phyloP scores from a whole-genome alignment of 2,329 filamentous ascomycete genomes.

The Paecilomyces dactylethromorphus region DNA sequence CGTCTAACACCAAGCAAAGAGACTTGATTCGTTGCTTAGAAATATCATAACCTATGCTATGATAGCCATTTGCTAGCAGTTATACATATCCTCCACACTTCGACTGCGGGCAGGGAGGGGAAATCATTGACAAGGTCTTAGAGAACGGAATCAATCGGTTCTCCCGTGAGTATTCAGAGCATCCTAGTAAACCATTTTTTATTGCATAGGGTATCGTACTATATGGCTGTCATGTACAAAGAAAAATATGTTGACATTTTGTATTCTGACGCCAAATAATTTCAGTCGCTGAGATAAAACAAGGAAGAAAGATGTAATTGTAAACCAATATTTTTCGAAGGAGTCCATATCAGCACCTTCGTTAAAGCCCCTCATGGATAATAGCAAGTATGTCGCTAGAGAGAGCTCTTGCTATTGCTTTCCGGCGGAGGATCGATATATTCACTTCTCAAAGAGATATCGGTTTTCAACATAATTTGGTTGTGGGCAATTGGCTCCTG shows the following conservation, averaged over 20 bases:
- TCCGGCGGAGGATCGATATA: background rate
- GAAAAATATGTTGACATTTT: background rate
- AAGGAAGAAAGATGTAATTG: too few relatives aligned
- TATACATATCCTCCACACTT: background rate
- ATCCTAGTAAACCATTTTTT: background rate
- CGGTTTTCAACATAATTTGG: slow-evolving; percentile 10
- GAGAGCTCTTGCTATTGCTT: background rate
- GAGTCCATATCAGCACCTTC: too few relatives aligned
- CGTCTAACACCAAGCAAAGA: background rate
- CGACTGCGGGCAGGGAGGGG: background rate
- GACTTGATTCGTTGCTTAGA: background rate
- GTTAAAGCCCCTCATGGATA: background rate
- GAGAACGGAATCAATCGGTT: background rate
- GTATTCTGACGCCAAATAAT: background rate
- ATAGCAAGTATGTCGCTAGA: background rate
- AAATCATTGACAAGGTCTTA: background rate
- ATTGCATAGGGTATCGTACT: background rate
- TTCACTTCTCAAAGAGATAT: slow-evolving; percentile 7
- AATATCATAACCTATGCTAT: background rate
- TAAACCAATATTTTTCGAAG: too few relatives aligned
- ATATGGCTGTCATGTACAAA: background rate
- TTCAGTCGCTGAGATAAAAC: background rate
- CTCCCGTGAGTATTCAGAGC: background rate
- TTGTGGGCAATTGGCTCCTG: slow-evolving; percentile 7
- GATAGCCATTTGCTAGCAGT: background rate